Percentiles rank a stretch among this genome's conserved stretches.
Conservation (phyloP, 257 asterid species). For the Asclepias syriaca region DNA sequence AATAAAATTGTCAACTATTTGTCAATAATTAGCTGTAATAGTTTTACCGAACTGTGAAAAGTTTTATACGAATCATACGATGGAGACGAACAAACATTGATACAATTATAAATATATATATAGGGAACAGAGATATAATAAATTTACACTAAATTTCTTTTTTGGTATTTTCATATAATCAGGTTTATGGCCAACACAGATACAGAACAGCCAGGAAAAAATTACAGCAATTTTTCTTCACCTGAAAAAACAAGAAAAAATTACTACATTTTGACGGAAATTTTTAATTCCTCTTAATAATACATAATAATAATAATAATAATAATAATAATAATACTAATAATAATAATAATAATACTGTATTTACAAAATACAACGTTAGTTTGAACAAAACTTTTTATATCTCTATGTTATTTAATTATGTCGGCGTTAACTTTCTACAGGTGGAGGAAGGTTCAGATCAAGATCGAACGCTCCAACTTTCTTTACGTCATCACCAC, state of each 20-base stretch:
- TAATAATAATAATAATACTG: too few species aligned
- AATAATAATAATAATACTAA: too few species aligned
- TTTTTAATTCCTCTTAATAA: background rate
- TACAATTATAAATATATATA: too few species aligned
- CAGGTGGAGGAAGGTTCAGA: constrained; percentile 76
- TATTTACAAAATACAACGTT: constrained; percentile 47
- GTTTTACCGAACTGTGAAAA: too few species aligned
- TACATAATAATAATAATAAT: background rate
- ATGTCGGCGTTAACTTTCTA: constrained; percentile 29
- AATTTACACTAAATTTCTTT: too few species aligned
- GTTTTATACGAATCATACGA: too few species aligned
- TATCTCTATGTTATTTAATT: background rate
- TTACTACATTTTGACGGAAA: background rate
- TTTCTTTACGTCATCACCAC: constrained; percentile 31
- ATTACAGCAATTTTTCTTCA: constrained; percentile 12
- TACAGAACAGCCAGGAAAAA: constrained; percentile 36
- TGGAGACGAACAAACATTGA: too few species aligned
- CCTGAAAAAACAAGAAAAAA: constrained; percentile 15
- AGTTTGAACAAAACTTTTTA: constrained; percentile 9
- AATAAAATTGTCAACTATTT: too few species aligned
- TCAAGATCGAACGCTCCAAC: constrained; percentile 63
- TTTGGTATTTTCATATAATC: too few species aligned
- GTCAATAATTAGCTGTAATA: too few species aligned
- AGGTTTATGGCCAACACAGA: constrained; percentile 10
- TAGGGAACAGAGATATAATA: too few species aligned